A percentile compares a stretch with the other conserved stretches of the same genome.
Evolutionary conservation across 2,329 filamentous ascomycete genomes (phyloP).

Genomic region (Botrytis medusae): DNA sequence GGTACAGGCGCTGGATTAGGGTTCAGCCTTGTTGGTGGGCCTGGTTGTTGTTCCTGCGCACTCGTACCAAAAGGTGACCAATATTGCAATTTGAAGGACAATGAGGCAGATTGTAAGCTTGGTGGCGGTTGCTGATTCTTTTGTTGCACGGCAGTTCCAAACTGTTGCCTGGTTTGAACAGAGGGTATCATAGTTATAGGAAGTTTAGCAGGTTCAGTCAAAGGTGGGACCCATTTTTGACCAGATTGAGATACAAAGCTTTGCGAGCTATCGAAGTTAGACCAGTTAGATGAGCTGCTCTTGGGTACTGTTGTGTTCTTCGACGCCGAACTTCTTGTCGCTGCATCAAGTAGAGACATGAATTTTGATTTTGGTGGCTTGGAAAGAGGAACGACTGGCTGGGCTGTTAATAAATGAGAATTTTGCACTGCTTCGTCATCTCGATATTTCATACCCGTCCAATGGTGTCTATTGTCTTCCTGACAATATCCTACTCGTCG

Average conservation of each 20-base stretch:
- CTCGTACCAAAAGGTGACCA: neutral
- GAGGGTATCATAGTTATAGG: neutral
- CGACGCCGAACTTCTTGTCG: neutral
- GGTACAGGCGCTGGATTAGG: neutral
- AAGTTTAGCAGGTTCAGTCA: fast-evolving
- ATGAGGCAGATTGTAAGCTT: neutral
- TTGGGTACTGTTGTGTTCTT: neutral
- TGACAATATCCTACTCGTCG: neutral
- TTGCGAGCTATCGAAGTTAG: neutral
- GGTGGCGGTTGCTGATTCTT: neutral
- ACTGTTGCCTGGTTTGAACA: neutral
- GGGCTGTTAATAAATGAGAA: neutral
- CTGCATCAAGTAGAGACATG: neutral
- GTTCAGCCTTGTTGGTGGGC: neutral
- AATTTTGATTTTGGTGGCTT: neutral
- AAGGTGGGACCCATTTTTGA: neutral
- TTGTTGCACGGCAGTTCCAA: neutral
- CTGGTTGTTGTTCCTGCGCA: neutral
- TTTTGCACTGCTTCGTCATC: neutral
- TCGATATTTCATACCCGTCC: neutral
- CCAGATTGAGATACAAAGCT: neutral
- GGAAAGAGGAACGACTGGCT: neutral
- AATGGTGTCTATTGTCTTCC: neutral
- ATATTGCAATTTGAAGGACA: neutral
- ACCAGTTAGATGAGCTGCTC: neutral